Evolutionary conservation across 2,329 filamentous ascomycete species (phyloP).

Genomic region (Diaporthe sp.): DNA sequence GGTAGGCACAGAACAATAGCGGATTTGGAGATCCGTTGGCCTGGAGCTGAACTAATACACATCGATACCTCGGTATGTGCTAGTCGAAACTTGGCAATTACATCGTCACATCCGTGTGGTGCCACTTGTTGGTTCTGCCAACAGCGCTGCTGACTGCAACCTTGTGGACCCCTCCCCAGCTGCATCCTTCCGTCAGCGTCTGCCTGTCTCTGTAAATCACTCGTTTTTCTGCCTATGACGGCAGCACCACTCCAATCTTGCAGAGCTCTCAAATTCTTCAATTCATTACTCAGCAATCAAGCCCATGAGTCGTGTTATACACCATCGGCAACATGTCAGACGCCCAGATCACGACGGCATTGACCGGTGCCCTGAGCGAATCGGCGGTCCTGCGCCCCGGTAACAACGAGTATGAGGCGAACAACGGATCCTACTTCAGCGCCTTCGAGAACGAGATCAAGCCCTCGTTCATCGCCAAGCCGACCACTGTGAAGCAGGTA

Average conservation of each 20-base stretch:
- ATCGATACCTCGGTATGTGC: not conserved
- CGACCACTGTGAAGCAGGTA: conserved; percentile 39
- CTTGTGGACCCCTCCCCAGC: not conserved
- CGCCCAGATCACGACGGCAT: not conserved
- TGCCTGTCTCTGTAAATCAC: not conserved
- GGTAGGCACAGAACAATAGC: not conserved
- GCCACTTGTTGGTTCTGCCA: not conserved
- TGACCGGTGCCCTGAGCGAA: not conserved
- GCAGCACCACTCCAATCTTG: not conserved
- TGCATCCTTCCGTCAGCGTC: not conserved
- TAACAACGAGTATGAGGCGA: conserved; percentile 41
- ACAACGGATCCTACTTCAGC: conserved; percentile 45
- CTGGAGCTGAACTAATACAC: not conserved
- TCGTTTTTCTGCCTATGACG: not conserved
- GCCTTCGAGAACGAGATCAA: conserved; percentile 44
- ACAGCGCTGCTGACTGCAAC: not conserved
- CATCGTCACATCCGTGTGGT: not conserved
- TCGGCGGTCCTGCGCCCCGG: conserved; percentile 39
- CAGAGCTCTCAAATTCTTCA: not conserved
- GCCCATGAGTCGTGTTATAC: not conserved
- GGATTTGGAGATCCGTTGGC: not conserved
- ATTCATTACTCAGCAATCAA: not conserved
- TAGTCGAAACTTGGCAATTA: not conserved
- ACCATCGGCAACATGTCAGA: not conserved
- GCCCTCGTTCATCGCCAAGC: conserved; percentile 42